Percentiles rank a stretch among this genome's conserved stretches.
These are phyloP conservation scores for Mikania micrantha DNA, from an alignment of 129 eudicot genomes.

Conservation along the genomic window DNA sequence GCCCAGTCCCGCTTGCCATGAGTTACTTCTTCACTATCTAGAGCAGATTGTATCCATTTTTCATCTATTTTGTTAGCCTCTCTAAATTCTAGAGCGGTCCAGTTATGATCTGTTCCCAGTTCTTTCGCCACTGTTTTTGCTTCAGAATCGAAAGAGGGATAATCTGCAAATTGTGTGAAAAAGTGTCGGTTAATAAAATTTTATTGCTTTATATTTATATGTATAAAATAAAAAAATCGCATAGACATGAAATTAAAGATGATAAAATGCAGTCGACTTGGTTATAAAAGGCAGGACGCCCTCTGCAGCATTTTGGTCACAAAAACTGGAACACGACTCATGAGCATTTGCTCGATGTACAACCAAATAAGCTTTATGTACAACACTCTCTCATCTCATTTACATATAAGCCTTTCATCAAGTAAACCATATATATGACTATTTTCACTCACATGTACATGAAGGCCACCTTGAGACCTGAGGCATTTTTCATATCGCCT, in stretches of 20 bases:
- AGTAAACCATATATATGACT: no score
- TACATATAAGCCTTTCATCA: no score
- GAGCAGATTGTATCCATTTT: constrained; percentile 50
- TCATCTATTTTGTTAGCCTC: constrained; percentile 49
- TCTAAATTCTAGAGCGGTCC: constrained; percentile 51
- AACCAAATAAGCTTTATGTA: no score
- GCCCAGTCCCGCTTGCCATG: constrained; percentile 84
- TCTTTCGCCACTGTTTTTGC: constrained; percentile 75
- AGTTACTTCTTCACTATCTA: constrained; percentile 64
- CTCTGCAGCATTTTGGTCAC: no score
- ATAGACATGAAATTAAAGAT: neutral
- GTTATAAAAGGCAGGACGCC: no score
- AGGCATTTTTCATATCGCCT: no score
- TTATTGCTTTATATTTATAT: neutral
- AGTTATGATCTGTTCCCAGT: constrained; percentile 33
- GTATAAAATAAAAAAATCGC: neutral
- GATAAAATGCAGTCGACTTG: no score
- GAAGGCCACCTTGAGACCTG: no score
- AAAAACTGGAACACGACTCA: no score
- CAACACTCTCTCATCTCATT: no score
- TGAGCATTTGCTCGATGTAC: no score
- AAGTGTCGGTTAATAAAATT: neutral
- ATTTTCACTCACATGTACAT: no score
- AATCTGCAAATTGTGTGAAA: constrained; percentile 49
- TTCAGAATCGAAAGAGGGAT: constrained; percentile 61